These are phyloP conservation scores for Botryotinia convoluta DNA, from an alignment of 2,329 filamentous ascomycete genomes.

Conservation along the genomic window DNA sequence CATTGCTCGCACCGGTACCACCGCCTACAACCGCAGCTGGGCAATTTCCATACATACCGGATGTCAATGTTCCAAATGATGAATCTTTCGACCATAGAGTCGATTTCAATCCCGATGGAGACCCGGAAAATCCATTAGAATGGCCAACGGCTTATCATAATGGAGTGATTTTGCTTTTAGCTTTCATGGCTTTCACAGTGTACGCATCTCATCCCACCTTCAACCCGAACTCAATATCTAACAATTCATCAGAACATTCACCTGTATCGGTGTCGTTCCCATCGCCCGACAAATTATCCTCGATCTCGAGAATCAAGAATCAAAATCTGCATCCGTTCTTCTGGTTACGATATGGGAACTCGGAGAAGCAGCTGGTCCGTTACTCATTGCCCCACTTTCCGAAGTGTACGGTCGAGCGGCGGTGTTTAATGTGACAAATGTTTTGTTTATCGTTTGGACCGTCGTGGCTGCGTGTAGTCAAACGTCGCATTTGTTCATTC, in stretches of 20 bases:
- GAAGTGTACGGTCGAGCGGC: slow-evolving; percentile 44
- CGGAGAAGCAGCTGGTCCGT: slow-evolving; percentile 46
- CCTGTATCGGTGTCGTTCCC: slow-evolving; percentile 55
- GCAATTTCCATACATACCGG: slow-evolving; percentile 3
- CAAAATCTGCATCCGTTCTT: slow-evolving; percentile 30
- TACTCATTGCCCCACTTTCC: slow-evolving; percentile 46
- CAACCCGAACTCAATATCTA: background rate
- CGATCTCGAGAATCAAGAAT: slow-evolving; percentile 42
- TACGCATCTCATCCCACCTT: slow-evolving; percentile 35
- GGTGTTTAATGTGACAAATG: slow-evolving; percentile 45
- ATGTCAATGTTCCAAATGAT: slow-evolving; percentile 6
- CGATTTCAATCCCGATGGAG: slow-evolving; percentile 47
- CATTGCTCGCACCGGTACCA: slow-evolving; percentile 25
- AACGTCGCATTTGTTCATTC: slow-evolving; percentile 46
- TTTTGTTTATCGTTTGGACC: slow-evolving; percentile 51
- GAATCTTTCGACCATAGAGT: slow-evolving; percentile 34
- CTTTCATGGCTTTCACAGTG: slow-evolving; percentile 56
- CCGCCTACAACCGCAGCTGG: background rate
- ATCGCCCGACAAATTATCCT: slow-evolving; percentile 51
- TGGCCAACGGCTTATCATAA: slow-evolving; percentile 54
- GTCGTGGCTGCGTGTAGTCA: slow-evolving; percentile 45
- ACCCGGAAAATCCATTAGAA: slow-evolving; percentile 51
- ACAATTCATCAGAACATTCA: slow-evolving; percentile 49
- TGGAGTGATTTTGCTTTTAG: slow-evolving; percentile 51
- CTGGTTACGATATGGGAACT: slow-evolving; percentile 50